Conservation (phyloP, 2,329 filamentous ascomycete genomes). For the Alternaria consortialis region DNA sequence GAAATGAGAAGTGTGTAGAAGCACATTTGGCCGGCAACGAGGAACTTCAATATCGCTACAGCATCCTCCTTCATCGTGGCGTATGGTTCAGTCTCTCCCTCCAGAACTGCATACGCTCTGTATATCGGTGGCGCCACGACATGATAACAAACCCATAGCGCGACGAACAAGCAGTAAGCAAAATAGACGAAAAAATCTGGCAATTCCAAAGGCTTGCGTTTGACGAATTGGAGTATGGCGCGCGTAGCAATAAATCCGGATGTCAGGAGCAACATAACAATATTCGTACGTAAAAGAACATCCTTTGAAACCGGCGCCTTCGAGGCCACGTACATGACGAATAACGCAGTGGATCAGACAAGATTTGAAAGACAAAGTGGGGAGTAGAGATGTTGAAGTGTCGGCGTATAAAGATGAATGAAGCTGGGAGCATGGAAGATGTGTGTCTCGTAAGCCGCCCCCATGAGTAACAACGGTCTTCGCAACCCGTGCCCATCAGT, state of each 20-base stretch:
- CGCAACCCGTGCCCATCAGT: neutral
- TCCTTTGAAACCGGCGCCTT: conserved; percentile 17
- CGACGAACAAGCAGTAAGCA: conserved; percentile 38
- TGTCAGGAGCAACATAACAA: conserved; percentile 26
- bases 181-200: conserved; percentile 35
- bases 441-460: neutral
- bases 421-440: neutral
- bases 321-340: neutral
- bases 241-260: conserved; percentile 20
- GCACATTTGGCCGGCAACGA: conserved; percentile 51
- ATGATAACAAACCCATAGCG: conserved; percentile 44
- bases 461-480: neutral
- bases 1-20: conserved; percentile 21
- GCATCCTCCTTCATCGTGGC: conserved; percentile 41
- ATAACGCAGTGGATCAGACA: neutral
- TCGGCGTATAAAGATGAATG: neutral
- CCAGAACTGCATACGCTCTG: conserved; percentile 36
- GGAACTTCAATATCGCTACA: conserved; percentile 43
- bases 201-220: conserved; percentile 20
- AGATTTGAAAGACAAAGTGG: neutral
- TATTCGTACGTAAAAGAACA: conserved; percentile 20
- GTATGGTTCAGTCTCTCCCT: conserved; percentile 37
- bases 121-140: conserved; percentile 44
- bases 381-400: neutral
- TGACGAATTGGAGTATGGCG: conserved; percentile 15